Percentiles rank a stretch among this genome's conserved stretches.
These are phyloP conservation scores for Salicornia ramosissima DNA, from an alignment of 148 eudicot species.

Conservation along the genomic window DNA sequence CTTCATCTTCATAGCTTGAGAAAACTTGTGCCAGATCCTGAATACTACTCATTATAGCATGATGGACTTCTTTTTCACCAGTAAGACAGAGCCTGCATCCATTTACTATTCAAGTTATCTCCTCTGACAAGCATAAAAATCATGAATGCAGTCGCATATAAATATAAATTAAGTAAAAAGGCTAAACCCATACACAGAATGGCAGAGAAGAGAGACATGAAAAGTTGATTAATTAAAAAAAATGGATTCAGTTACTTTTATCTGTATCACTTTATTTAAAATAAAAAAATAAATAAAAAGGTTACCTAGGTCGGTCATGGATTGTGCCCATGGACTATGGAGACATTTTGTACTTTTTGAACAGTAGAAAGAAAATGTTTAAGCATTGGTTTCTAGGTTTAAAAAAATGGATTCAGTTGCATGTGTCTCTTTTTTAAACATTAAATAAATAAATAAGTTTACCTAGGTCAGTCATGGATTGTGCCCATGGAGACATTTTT, in stretches of 20 bases:
- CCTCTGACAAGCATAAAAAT: neutral
- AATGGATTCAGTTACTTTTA: neutral
- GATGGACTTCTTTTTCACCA: slow-evolving; percentile 93
- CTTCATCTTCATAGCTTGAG: slow-evolving; percentile 88
- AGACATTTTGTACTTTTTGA: neutral
- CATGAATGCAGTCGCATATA: too few species aligned
- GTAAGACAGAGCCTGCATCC: slow-evolving; percentile 81
- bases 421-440: neutral
- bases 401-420: neutral
- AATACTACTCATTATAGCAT: slow-evolving; percentile 91
- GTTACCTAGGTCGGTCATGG: neutral
- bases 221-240: neutral
- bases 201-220: neutral
- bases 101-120: slow-evolving; percentile 15
- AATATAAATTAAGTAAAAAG: neutral
- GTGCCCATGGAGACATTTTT: neutral
- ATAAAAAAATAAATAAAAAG: too few species aligned
- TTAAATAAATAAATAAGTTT: too few species aligned
- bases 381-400: too few species aligned
- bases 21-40: slow-evolving; percentile 92
- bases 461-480: neutral
- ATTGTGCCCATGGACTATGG: neutral
- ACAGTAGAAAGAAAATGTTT: too few species aligned
- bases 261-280: neutral
- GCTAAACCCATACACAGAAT: neutral